phyloP scores from a whole-genome alignment of 129 eudicot species.

The Flaveria brownii region DNA sequence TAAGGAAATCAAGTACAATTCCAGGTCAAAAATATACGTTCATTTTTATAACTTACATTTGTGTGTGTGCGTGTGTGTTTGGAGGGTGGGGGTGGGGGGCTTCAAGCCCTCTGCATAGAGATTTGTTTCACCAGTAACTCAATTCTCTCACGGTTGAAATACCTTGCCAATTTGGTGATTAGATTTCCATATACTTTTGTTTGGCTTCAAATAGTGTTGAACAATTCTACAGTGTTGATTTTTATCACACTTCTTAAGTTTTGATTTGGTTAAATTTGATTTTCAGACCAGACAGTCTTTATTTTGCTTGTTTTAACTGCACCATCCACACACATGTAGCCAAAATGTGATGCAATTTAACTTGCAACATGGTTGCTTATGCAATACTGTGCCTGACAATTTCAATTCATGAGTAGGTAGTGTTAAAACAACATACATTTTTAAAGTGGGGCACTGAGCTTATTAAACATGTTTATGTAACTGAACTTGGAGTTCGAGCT shows the following conservation, averaged over 20 bases:
- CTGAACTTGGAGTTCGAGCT: no score
- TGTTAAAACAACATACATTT: background rate
- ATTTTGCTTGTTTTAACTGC: background rate
- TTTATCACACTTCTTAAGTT: background rate
- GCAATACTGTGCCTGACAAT: background rate
- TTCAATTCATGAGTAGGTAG: background rate
- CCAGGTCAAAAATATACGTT: background rate
- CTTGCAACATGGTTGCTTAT: background rate
- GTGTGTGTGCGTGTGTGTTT: no score
- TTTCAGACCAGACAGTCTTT: background rate
- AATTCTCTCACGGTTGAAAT: background rate
- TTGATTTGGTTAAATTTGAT: background rate
- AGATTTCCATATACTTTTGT: constrained; percentile 1
- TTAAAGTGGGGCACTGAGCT: background rate
- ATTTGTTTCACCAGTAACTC: background rate
- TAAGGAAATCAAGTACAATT: background rate
- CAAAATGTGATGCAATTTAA: background rate
- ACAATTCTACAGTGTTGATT: background rate
- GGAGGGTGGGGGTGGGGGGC: background rate
- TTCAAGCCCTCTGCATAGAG: background rate
- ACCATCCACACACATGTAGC: background rate
- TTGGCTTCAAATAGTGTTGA: constrained; percentile 9
- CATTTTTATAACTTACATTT: background rate
- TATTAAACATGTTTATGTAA: background rate
- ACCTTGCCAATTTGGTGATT: background rate